Conservation (phyloP, 495 filamentous ascomycete genomes). For the Aspergillus haitiensis region DNA sequence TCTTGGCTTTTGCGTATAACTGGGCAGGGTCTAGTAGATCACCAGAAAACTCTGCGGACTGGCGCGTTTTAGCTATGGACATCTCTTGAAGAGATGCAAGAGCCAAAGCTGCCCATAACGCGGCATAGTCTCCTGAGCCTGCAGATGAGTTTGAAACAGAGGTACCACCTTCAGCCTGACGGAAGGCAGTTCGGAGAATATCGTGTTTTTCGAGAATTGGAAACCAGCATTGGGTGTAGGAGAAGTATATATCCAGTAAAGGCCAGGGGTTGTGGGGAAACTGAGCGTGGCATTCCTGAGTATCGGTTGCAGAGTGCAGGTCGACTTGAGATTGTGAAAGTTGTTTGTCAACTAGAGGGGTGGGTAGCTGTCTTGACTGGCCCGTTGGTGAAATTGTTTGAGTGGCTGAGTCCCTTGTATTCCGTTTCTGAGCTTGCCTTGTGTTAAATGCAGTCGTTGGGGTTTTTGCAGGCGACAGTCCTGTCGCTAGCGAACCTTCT, state of each 20-base stretch:
- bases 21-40: slow-evolving; percentile 29
- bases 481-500: slow-evolving; percentile 26
- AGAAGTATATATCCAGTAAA: slow-evolving; percentile 71
- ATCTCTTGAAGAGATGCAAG: slow-evolving; percentile 50
- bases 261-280: slow-evolving; percentile 51
- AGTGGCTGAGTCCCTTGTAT: slow-evolving; percentile 30
- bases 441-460: slow-evolving; percentile 27
- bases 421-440: slow-evolving; percentile 17
- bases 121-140: slow-evolving; percentile 57
- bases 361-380: neutral
- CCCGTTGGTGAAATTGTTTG: slow-evolving; percentile 22
- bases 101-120: slow-evolving; percentile 62
- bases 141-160: slow-evolving; percentile 28
- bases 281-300: slow-evolving; percentile 27
- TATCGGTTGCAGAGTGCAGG: neutral
- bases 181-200: slow-evolving; percentile 52
- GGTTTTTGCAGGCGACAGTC: slow-evolving; percentile 35
- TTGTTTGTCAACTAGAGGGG: neutral
- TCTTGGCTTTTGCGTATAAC: slow-evolving; percentile 56
- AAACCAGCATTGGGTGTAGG: slow-evolving; percentile 73
- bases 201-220: slow-evolving; percentile 72
- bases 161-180: slow-evolving; percentile 43
- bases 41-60: slow-evolving; percentile 21
- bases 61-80: slow-evolving; percentile 42
- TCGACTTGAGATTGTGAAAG: slow-evolving; percentile 1